These are phyloP conservation scores for Stellera chamaejasme DNA, from an alignment of 345 rosid genomes.

Conservation along the genomic window DNA sequence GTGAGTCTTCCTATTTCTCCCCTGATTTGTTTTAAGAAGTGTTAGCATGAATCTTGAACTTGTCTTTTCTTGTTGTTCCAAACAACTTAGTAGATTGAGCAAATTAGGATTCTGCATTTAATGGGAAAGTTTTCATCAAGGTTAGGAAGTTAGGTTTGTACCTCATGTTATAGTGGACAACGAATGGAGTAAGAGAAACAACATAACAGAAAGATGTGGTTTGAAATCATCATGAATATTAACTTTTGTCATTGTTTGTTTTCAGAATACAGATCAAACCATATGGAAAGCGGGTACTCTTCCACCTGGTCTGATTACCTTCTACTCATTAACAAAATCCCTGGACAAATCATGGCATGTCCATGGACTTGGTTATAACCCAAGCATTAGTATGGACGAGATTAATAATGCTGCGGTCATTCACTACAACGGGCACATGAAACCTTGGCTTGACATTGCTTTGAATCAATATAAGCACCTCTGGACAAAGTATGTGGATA, in stretches of 20 bases:
- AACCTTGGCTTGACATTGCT: conserved; percentile 96
- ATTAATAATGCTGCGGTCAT: conserved; percentile 81
- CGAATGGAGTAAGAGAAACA: too few relatives aligned
- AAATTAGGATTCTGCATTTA: too few relatives aligned
- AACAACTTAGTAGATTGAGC: too few relatives aligned
- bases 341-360: conserved; percentile 91
- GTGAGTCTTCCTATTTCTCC: conserved; percentile 19
- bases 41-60: too few relatives aligned
- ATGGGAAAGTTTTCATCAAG: not conserved
- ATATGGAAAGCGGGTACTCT: conserved; percentile 74
- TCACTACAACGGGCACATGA: conserved; percentile 93
- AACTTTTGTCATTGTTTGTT: not conserved
- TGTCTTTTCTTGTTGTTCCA: too few relatives aligned
- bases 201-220: too few relatives aligned
- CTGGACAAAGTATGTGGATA: conserved; percentile 87
- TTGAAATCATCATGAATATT: too few relatives aligned
- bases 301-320: conserved; percentile 83
- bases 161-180: too few relatives aligned
- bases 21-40: not conserved
- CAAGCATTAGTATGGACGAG: conserved; percentile 78
- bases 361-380: conserved; percentile 87
- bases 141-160: not conserved
- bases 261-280: conserved; percentile 61
- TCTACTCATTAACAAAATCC: conserved; percentile 74
- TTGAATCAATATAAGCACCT: conserved; percentile 82